These are phyloP conservation scores for Vigna radiata DNA, from an alignment of 306 rosid genomes.

Conservation along the genomic window DNA sequence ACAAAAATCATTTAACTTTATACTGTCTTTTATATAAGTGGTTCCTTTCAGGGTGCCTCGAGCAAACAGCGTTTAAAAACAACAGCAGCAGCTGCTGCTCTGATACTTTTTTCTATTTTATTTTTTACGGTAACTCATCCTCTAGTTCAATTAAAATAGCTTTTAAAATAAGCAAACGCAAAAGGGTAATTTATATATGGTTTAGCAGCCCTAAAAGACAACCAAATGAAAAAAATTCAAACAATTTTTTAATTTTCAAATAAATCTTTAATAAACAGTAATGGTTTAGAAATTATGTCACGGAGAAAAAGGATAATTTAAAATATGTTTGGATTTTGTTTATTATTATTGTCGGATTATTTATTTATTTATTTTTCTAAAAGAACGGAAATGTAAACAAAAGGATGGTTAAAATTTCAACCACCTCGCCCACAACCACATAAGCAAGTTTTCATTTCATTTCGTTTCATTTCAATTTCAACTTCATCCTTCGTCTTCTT, in stretches of 20 bases:
- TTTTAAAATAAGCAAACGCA: neutral
- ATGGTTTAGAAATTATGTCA: neutral
- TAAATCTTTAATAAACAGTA: neutral
- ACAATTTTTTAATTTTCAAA: too few relatives aligned
- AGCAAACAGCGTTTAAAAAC: neutral
- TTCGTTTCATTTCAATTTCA: neutral
- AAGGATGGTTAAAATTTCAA: slow-evolving; percentile 33
- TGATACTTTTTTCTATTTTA: neutral
- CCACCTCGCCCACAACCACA: slow-evolving; percentile 19
- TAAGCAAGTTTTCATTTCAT: slow-evolving; percentile 21
- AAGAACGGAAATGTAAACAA: neutral
- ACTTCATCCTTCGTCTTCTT: slow-evolving; percentile 37
- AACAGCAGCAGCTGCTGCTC: neutral
- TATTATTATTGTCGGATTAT: neutral
- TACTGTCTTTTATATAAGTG: neutral
- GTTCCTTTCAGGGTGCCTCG: neutral
- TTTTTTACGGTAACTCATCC: neutral
- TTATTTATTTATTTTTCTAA: neutral
- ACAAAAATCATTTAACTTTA: slow-evolving; percentile 34
- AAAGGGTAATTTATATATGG: neutral
- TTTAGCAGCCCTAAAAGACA: neutral
- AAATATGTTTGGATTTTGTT: neutral
- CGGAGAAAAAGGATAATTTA: slow-evolving; percentile 1
- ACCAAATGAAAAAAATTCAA: neutral
- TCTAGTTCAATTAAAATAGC: neutral